Evolutionary conservation across 345 rosid genomes (phyloP), one percentile per base, ranked within the genome.

Genomic region (Salix caprea): DNA sequence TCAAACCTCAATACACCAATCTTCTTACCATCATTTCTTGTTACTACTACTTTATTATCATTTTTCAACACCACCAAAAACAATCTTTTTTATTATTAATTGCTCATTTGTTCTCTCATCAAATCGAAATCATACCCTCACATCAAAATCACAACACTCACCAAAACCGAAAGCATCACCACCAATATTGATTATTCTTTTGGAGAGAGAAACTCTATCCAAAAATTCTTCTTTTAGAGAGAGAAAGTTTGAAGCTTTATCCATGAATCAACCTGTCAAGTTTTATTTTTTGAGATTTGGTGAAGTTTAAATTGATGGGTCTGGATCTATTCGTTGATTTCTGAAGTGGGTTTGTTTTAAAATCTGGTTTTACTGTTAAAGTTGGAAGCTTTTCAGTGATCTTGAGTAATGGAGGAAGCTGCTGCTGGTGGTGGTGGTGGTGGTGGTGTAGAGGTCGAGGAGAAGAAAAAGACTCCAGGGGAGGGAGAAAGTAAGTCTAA

Each of bases 401-500:
- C 62, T 76, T 75, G 60, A 54, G 71, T 39, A 83, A 89, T 87
- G 92, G 90, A 85, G 82, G 90, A 56, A 46, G 54, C 46, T 30
- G 32, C 32, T 65, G 77, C 2, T 16, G 77, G 16, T 16, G 77
- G n/a, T 50, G 46, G 28, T n/a, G 54, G 32, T 23, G 74, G 44
- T 10, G 81, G 79, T 12, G 84, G 70, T 37, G 82, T 78, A 10
- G 92, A 89, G 37, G 91, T 88, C 67, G 90, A 69, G 30, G 90
- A 86, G 82, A 91, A 87, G 84, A 90, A 77, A 85, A 90, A 87
- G 82, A 80, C 90, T 30, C 82, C 83, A 61, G 28, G 62, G 11
- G 97, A 88, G 84, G 92, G 86, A 73, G 90, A 86, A 72, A 77
- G 61, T 52, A 92, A 87, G 90, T 82, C 92, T 40, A 94, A 92